Conservation (phyloP, 306 rosid genomes). For the Pachyrhizus erosus region DNA sequence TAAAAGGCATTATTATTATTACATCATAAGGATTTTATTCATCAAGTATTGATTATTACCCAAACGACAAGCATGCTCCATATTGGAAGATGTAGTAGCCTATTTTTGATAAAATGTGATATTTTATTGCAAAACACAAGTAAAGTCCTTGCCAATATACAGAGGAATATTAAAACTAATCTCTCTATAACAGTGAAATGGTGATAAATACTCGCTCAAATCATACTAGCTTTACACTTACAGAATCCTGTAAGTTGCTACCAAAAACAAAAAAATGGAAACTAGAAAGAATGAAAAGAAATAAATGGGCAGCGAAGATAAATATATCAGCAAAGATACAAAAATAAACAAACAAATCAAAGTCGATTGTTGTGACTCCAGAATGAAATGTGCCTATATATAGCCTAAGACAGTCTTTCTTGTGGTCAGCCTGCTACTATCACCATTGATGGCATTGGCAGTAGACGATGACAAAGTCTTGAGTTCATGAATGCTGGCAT, state of each 20-base stretch:
- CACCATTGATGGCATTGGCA: conserved; percentile 71
- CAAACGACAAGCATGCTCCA: background rate
- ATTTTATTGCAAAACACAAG: background rate
- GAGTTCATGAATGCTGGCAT: conserved; percentile 73
- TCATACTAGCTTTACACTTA: conserved; percentile 18
- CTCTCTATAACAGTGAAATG: background rate
- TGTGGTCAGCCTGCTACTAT: conserved; percentile 52
- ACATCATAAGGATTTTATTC: no score
- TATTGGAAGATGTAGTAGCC: background rate
- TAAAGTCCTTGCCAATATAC: background rate
- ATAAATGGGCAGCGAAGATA: conserved; percentile 1
- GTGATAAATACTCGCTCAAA: conserved; percentile 8
- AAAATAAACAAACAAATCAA: conserved; percentile 4
- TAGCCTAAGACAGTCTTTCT: conserved; percentile 58
- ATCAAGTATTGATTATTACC: background rate
- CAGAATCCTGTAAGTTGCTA: conserved; percentile 20
- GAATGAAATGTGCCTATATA: conserved; percentile 49
- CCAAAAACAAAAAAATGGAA: background rate
- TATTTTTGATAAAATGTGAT: background rate
- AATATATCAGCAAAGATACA: conserved; percentile 7
- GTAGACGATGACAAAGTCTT: no score
- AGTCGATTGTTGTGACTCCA: no score
- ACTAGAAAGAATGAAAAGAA: conserved; percentile 12
- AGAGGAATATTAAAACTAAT: background rate
- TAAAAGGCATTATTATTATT: no score